Conservation (phyloP, 352 stramenopile genomes). For the Phytophthora meadii region DNA sequence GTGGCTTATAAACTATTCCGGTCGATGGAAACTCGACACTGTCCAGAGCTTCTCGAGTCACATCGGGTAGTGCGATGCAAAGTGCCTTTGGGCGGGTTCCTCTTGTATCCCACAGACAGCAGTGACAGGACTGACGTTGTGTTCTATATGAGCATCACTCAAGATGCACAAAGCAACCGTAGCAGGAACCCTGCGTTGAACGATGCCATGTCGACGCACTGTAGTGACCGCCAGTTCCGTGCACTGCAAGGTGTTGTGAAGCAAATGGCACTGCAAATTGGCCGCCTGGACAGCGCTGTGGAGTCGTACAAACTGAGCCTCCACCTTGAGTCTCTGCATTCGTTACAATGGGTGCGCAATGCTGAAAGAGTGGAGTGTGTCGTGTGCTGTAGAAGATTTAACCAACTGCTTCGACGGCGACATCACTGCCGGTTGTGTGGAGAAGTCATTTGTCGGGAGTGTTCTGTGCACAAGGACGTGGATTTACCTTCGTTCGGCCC, state of each 20-base stretch:
- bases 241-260: slow-evolving; percentile 62
- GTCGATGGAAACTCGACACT: slow-evolving; percentile 73
- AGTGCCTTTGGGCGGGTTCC: slow-evolving; percentile 70
- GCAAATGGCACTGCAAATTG: slow-evolving; percentile 62
- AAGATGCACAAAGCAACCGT: slow-evolving; percentile 15
- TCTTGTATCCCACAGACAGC: slow-evolving; percentile 70
- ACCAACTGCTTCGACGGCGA: slow-evolving; percentile 65
- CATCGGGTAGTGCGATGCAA: slow-evolving; percentile 66
- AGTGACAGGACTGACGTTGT: slow-evolving; percentile 76
- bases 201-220: slow-evolving; percentile 25
- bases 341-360: slow-evolving; percentile 67
- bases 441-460: slow-evolving; percentile 80
- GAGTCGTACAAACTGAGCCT: slow-evolving; percentile 70
- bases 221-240: slow-evolving; percentile 68
- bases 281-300: slow-evolving; percentile 61
- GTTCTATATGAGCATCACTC: slow-evolving; percentile 71
- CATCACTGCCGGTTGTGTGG: slow-evolving; percentile 83
- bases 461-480: slow-evolving; percentile 74
- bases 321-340: slow-evolving; percentile 60
- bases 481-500: slow-evolving; percentile 71
- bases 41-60: slow-evolving; percentile 66
- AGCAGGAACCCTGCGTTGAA: slow-evolving; percentile 3
- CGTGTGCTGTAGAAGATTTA: slow-evolving; percentile 72
- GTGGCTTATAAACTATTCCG: slow-evolving; percentile 75
- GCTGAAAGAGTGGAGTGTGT: slow-evolving; percentile 58